Evolutionary conservation across 1,284 basidiomycete species (phyloP), one percentile per base, ranked within the genome.

Genomic region (Erythrobasidium hasegawianum): DNA sequence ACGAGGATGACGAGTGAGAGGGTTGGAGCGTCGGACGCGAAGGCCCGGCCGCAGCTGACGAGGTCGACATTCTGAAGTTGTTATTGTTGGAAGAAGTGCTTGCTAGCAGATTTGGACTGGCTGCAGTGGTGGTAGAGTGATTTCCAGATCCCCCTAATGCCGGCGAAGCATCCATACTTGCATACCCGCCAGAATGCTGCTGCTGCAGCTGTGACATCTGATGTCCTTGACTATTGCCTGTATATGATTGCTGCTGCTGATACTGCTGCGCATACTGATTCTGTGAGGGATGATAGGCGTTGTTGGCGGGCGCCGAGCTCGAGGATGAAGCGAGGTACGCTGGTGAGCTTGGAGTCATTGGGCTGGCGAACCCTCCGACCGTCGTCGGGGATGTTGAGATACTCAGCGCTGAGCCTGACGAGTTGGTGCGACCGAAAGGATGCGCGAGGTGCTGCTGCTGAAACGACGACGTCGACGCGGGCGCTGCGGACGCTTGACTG

Each of bases 181-280:
- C 56, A 26, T 13, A 40, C 7, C 18, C 26, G 50, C 20, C 29
- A 26, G 20, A 26, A n/a, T 41, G 33, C 33, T 33, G 33, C 33
- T 33, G 33, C 24, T 43, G 24, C 20, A 38, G 55, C n/a, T 39
- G 18, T 29, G 22, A 40, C 47, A 1, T 33, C 24, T 49, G 49
- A 11, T 7, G 47, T n/a, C n/a, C 40, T 52, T 40, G 56, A 57
- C 20, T 26, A 50, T 27, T 16, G 26, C 38, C 27, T 58, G 43
- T 16, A 16, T 47, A 18, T n/a, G n/a, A n/a, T n/a, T n/a, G n/a
- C n/a, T n/a, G n/a, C n/a, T 14, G n/a, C 43, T 57, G 49, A 53
- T 70, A 69, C 39, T 64, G n/a, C n/a, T n/a, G 57, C 24, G 59
- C 53, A 5, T 52, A 57, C 54, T 69, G 69, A 54, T 70, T 67